These are phyloP conservation scores for Colletotrichum agaves DNA, from an alignment of 2,329 filamentous ascomycete genomes.

Conservation along the genomic window DNA sequence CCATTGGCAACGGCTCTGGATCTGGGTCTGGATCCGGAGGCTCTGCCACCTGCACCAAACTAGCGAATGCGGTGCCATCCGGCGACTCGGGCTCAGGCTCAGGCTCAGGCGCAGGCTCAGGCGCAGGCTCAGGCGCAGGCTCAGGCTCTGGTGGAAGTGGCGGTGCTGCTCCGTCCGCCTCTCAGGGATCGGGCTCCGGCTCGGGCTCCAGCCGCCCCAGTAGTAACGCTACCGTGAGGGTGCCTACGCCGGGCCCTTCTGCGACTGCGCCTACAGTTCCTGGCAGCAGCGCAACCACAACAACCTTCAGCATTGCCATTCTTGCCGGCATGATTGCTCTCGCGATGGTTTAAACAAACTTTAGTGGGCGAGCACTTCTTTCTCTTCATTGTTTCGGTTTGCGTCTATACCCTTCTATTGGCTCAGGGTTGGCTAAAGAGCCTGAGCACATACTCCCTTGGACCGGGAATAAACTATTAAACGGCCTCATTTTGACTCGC, in stretches of 20 bases:
- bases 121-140: constrained; percentile 10
- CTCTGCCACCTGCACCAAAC: constrained; percentile 31
- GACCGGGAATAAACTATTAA: background rate
- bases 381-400: background rate
- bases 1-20: constrained; percentile 12
- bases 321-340: constrained; percentile 32
- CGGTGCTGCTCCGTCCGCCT: constrained; percentile 39
- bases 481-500: background rate
- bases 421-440: background rate
- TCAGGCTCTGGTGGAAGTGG: constrained; percentile 34
- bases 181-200: constrained; percentile 30
- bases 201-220: constrained; percentile 41
- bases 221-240: constrained; percentile 35
- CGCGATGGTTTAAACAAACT: constrained; percentile 29
- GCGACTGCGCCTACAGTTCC: constrained; percentile 15
- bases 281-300: constrained; percentile 14
- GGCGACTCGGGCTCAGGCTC: background rate
- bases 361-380: background rate
- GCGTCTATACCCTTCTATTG: constrained; percentile 10
- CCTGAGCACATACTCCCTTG: background rate
- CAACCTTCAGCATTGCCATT: constrained; percentile 27
- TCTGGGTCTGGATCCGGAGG: constrained; percentile 34
- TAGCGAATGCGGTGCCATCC: constrained; percentile 39
- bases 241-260: constrained; percentile 1
- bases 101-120: constrained; percentile 5